These are phyloP conservation scores for Nigrospora oryzae DNA, from an alignment of 2,329 filamentous ascomycete genomes.

Conservation along the genomic window DNA sequence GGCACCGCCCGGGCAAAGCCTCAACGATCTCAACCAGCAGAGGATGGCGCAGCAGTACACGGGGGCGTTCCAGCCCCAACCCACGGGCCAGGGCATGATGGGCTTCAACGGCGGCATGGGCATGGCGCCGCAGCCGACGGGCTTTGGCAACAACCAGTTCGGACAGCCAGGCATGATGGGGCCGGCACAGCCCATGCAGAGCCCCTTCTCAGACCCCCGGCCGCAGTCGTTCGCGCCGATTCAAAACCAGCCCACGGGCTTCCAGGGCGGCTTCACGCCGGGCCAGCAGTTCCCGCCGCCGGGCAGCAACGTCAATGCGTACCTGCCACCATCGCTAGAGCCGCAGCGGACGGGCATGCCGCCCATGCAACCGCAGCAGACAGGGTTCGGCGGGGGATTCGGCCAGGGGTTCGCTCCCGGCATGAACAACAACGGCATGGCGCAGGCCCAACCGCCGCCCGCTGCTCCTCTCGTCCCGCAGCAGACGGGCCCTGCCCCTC, in stretches of 20 bases:
- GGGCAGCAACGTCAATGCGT: slow-evolving; percentile 45
- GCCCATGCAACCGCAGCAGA: slow-evolving; percentile 38
- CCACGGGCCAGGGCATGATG: slow-evolving; percentile 27
- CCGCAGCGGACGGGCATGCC: slow-evolving; percentile 48
- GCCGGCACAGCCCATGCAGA: slow-evolving; percentile 28
- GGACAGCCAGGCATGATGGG: slow-evolving; percentile 32
- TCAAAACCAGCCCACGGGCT: slow-evolving; percentile 59
- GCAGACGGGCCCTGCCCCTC: slow-evolving; percentile 77
- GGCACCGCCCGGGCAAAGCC: slow-evolving; percentile 66
- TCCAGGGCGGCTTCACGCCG: slow-evolving; percentile 29
- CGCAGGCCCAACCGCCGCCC: slow-evolving; percentile 46
- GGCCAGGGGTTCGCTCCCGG: slow-evolving; percentile 33
- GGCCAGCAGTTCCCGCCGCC: slow-evolving; percentile 36
- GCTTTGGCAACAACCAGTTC: slow-evolving; percentile 30
- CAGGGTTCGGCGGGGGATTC: slow-evolving; percentile 39
- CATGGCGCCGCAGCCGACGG: slow-evolving; percentile 26
- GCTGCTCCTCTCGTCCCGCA: slow-evolving; percentile 61
- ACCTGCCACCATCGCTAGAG: slow-evolving; percentile 50
- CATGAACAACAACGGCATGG: slow-evolving; percentile 35
- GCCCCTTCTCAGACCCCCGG: slow-evolving; percentile 30
- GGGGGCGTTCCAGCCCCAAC: slow-evolving; percentile 27
- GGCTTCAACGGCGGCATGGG: slow-evolving; percentile 26
- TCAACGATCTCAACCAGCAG: slow-evolving; percentile 63
- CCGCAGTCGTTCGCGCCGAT: slow-evolving; percentile 35
- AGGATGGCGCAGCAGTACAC: slow-evolving; percentile 54